These are phyloP conservation scores for Alisma plantagoaquatica DNA, from an alignment of 106 monocot species.

Conservation along the genomic window DNA sequence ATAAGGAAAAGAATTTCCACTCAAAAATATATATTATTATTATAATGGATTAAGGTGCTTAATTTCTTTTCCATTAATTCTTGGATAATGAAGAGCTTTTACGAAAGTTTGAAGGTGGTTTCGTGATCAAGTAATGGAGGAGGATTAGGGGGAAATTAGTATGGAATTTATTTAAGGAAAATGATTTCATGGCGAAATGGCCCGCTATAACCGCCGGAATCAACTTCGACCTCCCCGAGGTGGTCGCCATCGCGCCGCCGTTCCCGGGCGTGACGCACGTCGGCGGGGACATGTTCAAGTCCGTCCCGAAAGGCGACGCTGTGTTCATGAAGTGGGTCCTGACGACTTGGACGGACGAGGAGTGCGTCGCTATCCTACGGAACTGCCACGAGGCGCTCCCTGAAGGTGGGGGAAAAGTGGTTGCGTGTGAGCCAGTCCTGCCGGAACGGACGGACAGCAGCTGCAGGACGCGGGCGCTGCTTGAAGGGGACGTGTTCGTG, in stretches of 20 bases:
- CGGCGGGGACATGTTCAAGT: slow-evolving; percentile 92
- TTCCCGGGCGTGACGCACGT: no score
- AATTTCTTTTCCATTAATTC: no score
- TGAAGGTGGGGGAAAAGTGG: slow-evolving; percentile 51
- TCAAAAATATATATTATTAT: no score
- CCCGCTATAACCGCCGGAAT: slow-evolving; percentile 24
- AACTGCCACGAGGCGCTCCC: slow-evolving; percentile 62
- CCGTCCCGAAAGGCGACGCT: slow-evolving; percentile 60
- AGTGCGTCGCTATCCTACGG: slow-evolving; percentile 51
- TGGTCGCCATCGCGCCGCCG: slow-evolving; percentile 46
- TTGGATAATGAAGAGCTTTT: no score
- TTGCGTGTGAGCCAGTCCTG: slow-evolving; percentile 66
- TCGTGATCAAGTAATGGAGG: no score
- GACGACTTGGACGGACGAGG: slow-evolving; percentile 75
- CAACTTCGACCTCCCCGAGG: slow-evolving; percentile 85
- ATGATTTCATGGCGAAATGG: slow-evolving; percentile 41
- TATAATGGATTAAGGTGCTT: no score
- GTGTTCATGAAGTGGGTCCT: slow-evolving; percentile 89
- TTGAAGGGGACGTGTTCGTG: slow-evolving; percentile 61
- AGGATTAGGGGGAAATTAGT: no score
- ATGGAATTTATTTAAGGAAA: no score
- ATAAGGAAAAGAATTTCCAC: no score
- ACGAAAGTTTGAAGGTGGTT: no score
- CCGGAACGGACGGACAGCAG: slow-evolving; percentile 56
- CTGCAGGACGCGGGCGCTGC: slow-evolving; percentile 52